Evolutionary conservation across 768 basidiomycete genomes (phyloP).

Genomic region (Lactifluus piperatus): DNA sequence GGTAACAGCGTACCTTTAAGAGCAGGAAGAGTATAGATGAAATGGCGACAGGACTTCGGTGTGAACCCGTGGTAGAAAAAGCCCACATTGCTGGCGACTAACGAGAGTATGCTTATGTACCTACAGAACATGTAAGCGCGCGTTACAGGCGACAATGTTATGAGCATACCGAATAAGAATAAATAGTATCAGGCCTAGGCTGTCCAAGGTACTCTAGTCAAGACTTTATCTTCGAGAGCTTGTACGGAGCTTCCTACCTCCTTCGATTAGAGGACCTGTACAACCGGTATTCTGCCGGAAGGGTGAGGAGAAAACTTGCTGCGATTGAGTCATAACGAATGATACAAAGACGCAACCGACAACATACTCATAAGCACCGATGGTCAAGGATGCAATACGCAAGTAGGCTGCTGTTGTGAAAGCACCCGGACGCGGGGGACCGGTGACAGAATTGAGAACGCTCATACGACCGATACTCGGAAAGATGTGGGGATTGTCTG

Average conservation of each 20-base stretch:
- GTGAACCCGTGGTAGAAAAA: conserved; percentile 50
- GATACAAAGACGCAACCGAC: neutral
- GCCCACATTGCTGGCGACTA: conserved; percentile 47
- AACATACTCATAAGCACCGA: conserved; percentile 20
- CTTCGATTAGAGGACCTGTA: conserved; percentile 2
- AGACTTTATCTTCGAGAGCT: neutral
- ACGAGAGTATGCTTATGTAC: conserved; percentile 36
- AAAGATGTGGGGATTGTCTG: neutral
- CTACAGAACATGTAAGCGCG: conserved; percentile 23
- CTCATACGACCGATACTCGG: neutral
- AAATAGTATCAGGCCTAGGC: conserved; percentile 14
- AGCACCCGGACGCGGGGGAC: neutral
- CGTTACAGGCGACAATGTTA: neutral
- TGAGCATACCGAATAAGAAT: conserved; percentile 10
- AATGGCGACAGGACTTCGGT: conserved; percentile 35
- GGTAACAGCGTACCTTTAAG: conserved; percentile 45
- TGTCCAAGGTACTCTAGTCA: neutral
- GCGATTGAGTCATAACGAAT: neutral
- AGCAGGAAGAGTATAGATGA: conserved; percentile 23
- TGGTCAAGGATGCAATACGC: conserved; percentile 8
- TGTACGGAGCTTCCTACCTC: neutral
- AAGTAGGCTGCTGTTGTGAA: conserved; percentile 7
- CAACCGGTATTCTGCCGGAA: conserved; percentile 16
- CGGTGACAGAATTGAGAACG: no score
- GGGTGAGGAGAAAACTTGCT: conserved; percentile 15